phyloP scores from a whole-genome alignment of 768 basidiomycete genomes.

The Pisolithus albus region DNA sequence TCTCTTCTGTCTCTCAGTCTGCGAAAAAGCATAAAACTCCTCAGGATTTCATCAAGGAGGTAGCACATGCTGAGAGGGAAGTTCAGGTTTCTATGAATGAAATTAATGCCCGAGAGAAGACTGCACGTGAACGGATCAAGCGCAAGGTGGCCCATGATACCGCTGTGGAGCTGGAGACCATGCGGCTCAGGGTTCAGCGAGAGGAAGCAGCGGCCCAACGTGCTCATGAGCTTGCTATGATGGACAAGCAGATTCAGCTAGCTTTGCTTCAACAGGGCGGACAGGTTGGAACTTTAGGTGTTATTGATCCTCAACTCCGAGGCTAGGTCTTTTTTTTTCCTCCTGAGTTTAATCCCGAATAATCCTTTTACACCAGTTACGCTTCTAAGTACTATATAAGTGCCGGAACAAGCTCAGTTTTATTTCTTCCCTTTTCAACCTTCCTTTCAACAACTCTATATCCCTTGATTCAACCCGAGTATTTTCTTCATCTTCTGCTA shows the following conservation, averaged over 20 bases:
- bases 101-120: neutral
- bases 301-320: neutral
- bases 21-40: neutral
- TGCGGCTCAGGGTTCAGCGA: neutral
- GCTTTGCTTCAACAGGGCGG: neutral
- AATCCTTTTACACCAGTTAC: too few relatives aligned
- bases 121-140: neutral
- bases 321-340: too few relatives aligned
- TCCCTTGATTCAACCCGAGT: too few relatives aligned
- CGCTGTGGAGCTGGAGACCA: neutral
- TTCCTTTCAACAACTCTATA: too few relatives aligned
- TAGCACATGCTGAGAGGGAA: neutral
- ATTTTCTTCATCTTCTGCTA: too few relatives aligned
- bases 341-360: too few relatives aligned
- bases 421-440: too few relatives aligned
- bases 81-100: neutral
- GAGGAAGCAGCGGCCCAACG: neutral
- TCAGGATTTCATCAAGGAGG: neutral
- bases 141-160: neutral
- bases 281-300: neutral
- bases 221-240: neutral
- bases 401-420: too few relatives aligned
- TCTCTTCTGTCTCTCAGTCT: neutral
- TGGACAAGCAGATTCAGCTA: slow-evolving; percentile 2
- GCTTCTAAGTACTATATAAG: neutral